Conservation (phyloP, 2,329 filamentous ascomycete genomes). For the Fusarium sp. region DNA sequence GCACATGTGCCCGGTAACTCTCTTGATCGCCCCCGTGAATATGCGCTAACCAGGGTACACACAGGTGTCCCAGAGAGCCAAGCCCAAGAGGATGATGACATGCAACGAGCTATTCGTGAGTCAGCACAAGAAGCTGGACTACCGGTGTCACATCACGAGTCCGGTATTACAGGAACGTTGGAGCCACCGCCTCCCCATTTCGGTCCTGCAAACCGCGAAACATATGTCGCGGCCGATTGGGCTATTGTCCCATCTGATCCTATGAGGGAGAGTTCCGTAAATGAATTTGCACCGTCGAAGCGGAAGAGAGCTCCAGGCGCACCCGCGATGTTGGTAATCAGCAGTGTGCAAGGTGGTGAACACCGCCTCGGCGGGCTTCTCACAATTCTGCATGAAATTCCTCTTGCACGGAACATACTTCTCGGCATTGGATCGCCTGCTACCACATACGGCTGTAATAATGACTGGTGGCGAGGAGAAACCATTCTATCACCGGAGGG, state of each 20-base stretch:
- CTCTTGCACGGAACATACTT: slow-evolving; percentile 64
- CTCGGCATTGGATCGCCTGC: slow-evolving; percentile 55
- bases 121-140: slow-evolving; percentile 64
- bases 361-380: slow-evolving; percentile 63
- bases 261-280: slow-evolving; percentile 34
- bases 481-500: slow-evolving; percentile 56
- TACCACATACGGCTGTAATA: slow-evolving; percentile 62
- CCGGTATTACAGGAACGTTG: slow-evolving; percentile 56
- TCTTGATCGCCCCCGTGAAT: slow-evolving; percentile 25
- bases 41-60: slow-evolving; percentile 43
- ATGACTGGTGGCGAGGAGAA: slow-evolving; percentile 70
- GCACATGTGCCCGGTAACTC: slow-evolving; percentile 54
- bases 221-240: slow-evolving; percentile 67
- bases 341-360: slow-evolving; percentile 42
- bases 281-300: slow-evolving; percentile 49
- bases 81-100: slow-evolving; percentile 63
- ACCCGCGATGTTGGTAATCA: slow-evolving; percentile 63
- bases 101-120: slow-evolving; percentile 64
- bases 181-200: slow-evolving; percentile 59
- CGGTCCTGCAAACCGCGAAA: slow-evolving; percentile 65
- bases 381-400: slow-evolving; percentile 69
- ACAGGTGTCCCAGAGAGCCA: slow-evolving; percentile 50
- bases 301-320: slow-evolving; percentile 53
- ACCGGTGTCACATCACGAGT: slow-evolving; percentile 56
- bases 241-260: slow-evolving; percentile 61